phyloP scores from a whole-genome alignment of 192 early-diverging fungal genomes.

The Anaeromyces robustus region DNA sequence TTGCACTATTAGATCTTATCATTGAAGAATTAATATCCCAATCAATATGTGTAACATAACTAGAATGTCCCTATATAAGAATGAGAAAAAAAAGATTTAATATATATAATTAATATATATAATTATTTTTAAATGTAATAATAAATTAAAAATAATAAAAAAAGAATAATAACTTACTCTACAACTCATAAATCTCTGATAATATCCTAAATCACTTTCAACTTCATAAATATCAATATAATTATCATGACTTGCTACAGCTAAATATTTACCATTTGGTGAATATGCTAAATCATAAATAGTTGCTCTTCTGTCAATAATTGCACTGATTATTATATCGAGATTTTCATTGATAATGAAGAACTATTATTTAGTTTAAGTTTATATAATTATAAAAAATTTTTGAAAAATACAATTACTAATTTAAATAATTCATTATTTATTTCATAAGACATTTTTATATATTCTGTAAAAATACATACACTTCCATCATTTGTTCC shows the following conservation, averaged over 20 bases:
- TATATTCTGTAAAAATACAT: neutral
- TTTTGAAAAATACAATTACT: too few species aligned
- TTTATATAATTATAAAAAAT: too few species aligned
- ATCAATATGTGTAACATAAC: neutral
- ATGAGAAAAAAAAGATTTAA: too few species aligned
- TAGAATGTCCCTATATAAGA: neutral
- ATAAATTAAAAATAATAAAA: too few species aligned
- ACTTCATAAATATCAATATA: slow-evolving; percentile 10
- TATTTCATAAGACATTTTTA: too few species aligned
- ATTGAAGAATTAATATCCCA: neutral
- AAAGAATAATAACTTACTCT: neutral
- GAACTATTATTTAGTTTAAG: slow-evolving; percentile 9
- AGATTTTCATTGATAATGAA: slow-evolving; percentile 10
- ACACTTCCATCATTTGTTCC: slow-evolving; percentile 15
- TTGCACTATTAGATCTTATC: neutral
- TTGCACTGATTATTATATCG: slow-evolving; percentile 1
- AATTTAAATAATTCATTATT: too few species aligned
- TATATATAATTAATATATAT: too few species aligned
- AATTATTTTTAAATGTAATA: too few species aligned
- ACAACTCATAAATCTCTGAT: slow-evolving; percentile 4
- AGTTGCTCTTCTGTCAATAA: slow-evolving; percentile 9
- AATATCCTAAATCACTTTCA: slow-evolving; percentile 3
- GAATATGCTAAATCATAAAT: slow-evolving; percentile 13
- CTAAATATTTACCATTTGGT: slow-evolving; percentile 10
- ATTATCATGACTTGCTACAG: slow-evolving; percentile 12